These are phyloP conservation scores for Emergomyces orientalis DNA, from an alignment of 2,329 filamentous ascomycete species.

Conservation along the genomic window DNA sequence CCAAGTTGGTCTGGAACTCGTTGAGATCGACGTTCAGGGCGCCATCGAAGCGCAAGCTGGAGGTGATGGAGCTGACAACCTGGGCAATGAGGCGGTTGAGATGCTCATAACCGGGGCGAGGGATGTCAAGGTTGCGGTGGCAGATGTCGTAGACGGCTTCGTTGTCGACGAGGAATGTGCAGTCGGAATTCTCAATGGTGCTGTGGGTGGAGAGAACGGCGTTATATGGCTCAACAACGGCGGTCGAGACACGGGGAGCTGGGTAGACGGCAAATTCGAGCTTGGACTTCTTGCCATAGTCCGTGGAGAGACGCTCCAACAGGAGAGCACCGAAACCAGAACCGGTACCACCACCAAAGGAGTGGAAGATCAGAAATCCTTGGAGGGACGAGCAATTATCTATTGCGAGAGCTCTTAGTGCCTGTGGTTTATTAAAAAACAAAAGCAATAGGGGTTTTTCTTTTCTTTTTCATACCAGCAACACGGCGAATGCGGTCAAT, in stretches of 20 bases:
- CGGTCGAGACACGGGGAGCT: slow-evolving; percentile 53
- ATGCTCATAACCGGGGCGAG: slow-evolving; percentile 55
- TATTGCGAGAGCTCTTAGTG: slow-evolving; percentile 22
- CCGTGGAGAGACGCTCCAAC: slow-evolving; percentile 53
- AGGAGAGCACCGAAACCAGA: slow-evolving; percentile 58
- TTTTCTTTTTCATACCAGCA: slow-evolving; percentile 39
- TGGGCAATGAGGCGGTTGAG: slow-evolving; percentile 58
- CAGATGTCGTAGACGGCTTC: slow-evolving; percentile 62
- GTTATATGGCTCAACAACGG: slow-evolving; percentile 62
- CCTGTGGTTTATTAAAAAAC: too few species aligned
- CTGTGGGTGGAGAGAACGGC: slow-evolving; percentile 48
- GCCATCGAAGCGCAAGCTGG: slow-evolving; percentile 56
- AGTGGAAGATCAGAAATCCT: slow-evolving; percentile 61
- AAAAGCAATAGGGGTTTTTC: background rate
- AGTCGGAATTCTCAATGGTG: slow-evolving; percentile 60
- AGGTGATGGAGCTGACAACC: slow-evolving; percentile 59
- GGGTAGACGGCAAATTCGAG: slow-evolving; percentile 59
- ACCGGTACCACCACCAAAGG: slow-evolving; percentile 58
- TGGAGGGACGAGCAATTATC: slow-evolving; percentile 59
- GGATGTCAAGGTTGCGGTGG: slow-evolving; percentile 54
- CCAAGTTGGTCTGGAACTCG: slow-evolving; percentile 62
- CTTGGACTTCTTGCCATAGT: slow-evolving; percentile 61
- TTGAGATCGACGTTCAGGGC: slow-evolving; percentile 59
- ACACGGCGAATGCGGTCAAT: slow-evolving; percentile 57
- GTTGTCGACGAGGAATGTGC: slow-evolving; percentile 60